Evolutionary conservation across 1,139 yeast genomes (phyloP).

Genomic region (Geotrichum australiense): DNA sequence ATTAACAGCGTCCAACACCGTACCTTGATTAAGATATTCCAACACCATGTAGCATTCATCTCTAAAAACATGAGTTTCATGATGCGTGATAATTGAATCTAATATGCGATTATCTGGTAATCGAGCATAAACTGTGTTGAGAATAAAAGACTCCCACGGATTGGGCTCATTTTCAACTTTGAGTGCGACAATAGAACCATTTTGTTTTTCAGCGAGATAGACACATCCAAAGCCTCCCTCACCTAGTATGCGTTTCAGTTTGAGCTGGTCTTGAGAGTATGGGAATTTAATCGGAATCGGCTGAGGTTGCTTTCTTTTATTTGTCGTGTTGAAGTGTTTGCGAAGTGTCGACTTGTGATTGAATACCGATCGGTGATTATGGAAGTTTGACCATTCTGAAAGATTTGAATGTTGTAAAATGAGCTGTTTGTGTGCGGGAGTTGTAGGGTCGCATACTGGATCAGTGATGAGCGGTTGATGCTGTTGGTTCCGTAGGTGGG

Average conservation of each 20-base stretch:
- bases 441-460: constrained; percentile 16
- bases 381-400: constrained; percentile 1
- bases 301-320: constrained; percentile 3
- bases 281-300: constrained; percentile 20
- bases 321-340: constrained; percentile 25
- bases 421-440: constrained; percentile 16
- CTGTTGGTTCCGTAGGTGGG: neutral
- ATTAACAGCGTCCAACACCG: constrained; percentile 67
- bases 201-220: constrained; percentile 59
- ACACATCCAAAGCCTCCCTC: constrained; percentile 78
- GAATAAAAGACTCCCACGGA: constrained; percentile 77
- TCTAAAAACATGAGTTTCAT: constrained; percentile 48
- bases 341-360: constrained; percentile 29
- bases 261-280: constrained; percentile 31
- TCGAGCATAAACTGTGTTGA: constrained; percentile 48
- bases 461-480: constrained; percentile 5
- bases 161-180: constrained; percentile 68
- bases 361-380: constrained; percentile 21
- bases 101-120: constrained; percentile 26
- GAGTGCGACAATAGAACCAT: constrained; percentile 46
- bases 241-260: constrained; percentile 47
- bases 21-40: constrained; percentile 68
- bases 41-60: constrained; percentile 74
- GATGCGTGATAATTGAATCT: constrained; percentile 45
- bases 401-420: constrained; percentile 12